phyloP scores from a whole-genome alignment of 345 rosid species.

The Pseudoturritis turrita region DNA sequence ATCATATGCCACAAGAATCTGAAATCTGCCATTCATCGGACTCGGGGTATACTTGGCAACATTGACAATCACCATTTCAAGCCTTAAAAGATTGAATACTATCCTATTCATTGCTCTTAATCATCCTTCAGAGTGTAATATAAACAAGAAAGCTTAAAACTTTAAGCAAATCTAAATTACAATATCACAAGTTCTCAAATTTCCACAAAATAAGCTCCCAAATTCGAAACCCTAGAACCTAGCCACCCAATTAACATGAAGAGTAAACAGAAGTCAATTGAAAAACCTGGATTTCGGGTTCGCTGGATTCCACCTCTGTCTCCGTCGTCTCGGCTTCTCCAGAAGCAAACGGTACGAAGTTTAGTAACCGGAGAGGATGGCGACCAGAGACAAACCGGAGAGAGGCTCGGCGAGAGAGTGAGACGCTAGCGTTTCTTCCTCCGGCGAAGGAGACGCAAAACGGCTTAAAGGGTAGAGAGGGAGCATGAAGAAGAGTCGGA shows the following conservation, averaged over 20 bases:
- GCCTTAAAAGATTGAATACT: background rate
- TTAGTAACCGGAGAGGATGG: slow-evolving; percentile 39
- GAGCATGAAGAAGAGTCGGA: slow-evolving; percentile 26
- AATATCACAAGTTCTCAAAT: background rate
- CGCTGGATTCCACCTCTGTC: slow-evolving; percentile 43
- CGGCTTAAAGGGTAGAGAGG: slow-evolving; percentile 33
- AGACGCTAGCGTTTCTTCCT: slow-evolving; percentile 24
- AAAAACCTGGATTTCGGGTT: slow-evolving; percentile 60
- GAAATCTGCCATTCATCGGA: background rate
- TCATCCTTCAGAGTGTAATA: background rate
- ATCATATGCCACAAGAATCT: background rate
- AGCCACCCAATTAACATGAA: background rate
- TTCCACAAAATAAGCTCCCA: background rate
- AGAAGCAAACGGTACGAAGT: slow-evolving; percentile 49
- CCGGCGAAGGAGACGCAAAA: slow-evolving; percentile 39
- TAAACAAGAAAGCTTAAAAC: slow-evolving; percentile 5
- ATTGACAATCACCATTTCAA: background rate
- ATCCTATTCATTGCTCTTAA: background rate
- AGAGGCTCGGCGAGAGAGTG: slow-evolving; percentile 28
- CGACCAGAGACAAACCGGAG: slow-evolving; percentile 29
- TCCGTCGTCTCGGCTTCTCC: slow-evolving; percentile 62
- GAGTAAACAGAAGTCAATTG: background rate
- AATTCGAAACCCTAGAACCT: slow-evolving; percentile 1
- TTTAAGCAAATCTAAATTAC: background rate
- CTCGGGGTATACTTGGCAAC: background rate